Base-by-base conservation (phyloP, 108 stramenopile genomes). In the Nannochloropsis gaditana region DNA sequence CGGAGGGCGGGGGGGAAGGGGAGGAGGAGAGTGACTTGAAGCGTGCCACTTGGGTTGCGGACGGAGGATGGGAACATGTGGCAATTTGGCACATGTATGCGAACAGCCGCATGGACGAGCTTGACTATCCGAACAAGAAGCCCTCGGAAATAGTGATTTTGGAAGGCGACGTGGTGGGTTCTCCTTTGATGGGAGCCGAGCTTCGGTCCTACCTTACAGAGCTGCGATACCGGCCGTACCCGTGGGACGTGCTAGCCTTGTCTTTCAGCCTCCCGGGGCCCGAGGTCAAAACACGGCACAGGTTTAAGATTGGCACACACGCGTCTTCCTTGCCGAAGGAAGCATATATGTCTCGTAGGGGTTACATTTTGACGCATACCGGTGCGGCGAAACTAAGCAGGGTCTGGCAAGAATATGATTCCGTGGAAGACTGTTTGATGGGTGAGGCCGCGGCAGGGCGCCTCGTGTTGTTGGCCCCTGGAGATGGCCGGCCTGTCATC, bases 401-500 rank as follows among this genome's bases (percentile, higher is more conserved):
- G n/a, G 59, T 73, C 59, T 73, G 59, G 59, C 59, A 73, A n/a
- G 19, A 73, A 73, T 73, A 73, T n/a, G 59, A 73, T 73, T n/a
- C 19, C n/a, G 59, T 73, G 59, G 59, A 73, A n/a, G 59, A 73
- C 19, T 73, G 59, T 73, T 73, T 73, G 2, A 73, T 73, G 59
- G 59, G 59, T n/a, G 59, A 73, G 59, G 59, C 59, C 19, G 59
- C 59, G 8, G 59, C 59, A n/a, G 59, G 59, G n/a, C 15, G 59
- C 4, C 15, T 73, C n/a, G 59, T 73, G 5, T 15, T 73, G 8
- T 73, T 73, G 59, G 59, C 59, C 19, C 59, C 59, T 73, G 59
- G 59, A n/a, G 59, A 73, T 8, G 59, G 59, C 15, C 2, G 59
- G 59, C 59, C 59, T 15, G 59, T 73, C 59, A 73, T 73, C 4